Base-by-base conservation (phyloP, 2,329 filamentous ascomycete genomes). In the Cercospora canescens region DNA sequence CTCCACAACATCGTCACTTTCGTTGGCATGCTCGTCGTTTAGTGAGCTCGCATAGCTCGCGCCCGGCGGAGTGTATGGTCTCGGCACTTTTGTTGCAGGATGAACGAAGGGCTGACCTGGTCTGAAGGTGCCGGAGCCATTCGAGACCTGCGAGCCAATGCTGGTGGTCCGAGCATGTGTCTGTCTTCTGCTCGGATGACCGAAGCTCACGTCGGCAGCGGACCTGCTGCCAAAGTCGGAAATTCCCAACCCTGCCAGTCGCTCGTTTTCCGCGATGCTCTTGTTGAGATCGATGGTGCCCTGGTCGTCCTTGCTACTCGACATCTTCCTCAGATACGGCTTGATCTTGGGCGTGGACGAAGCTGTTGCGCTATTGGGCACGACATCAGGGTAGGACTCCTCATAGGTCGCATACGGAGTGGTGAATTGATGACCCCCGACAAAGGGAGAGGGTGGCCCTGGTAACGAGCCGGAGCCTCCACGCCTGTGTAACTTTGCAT, bases 51-150 rank as follows among this genome's bases (percentile, higher is more conserved):
- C 81, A 58, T 82, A 81, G 1, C 84, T 84, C 58, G 81, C 80
- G 52, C 81, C 80, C 24, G 85, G 83, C 41, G 85, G 84, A 4
- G 84, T 86, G 76, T 84, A 86, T 8, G 83, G 81, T 56, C 83
- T 80, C 11, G 84, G 85, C 3, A 81, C 82, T 70, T 86, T 85
- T 60, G 85, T 83, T 80, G 87, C 83, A 1, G 85, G 81, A 70
- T 86, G 83, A 60, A 85, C 78, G 71, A 85, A 86, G 37, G 83
- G 81, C 32, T 82, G 82, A 28, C 81, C 82, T 2, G 84, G 82
- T 65, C 79, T 81, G 67, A 81, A 72, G 7, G 71, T 79, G 67
- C 80, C 81, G 4, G 84, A 83, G 50, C 79, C 79, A 5, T 78
- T 82, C 6, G 84, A 87, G 70, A 83, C 81, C 67, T 86, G 83